Base-by-base conservation (phyloP, 1,284 basidiomycete genomes). In the Peniophora sp. region DNA sequence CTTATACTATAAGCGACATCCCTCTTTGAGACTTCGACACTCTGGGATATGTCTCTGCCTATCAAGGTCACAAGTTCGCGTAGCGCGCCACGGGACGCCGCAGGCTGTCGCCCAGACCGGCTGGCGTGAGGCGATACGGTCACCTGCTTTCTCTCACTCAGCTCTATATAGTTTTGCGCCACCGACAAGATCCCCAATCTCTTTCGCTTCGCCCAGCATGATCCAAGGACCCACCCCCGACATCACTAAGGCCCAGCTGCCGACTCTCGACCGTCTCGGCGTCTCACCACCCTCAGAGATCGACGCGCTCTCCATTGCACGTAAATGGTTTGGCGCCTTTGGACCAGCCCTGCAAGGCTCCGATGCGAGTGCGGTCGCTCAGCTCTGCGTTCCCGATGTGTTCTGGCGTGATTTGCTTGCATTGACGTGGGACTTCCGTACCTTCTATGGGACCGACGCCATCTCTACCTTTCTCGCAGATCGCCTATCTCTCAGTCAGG, bases 341-440 rank as follows among this genome's bases (percentile, higher is more conserved):
- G 5, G 19, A 3, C 9, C 23, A 10, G 23, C 19, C 10, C 19
- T 25, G 14, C n/a, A 20, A 16, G n/a, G 14, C 19, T 16, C 16
- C 12, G 44, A 45, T 22, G 44, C 44, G n/a, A 22, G 23, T 10
- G 44, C 20, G 44, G 9, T 45, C n/a, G 44, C 22, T 20, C n/a
- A 16, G 14, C 44, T 45, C 44, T 55, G 63, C 48, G 47, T 55
- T 14, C 57, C 60, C 8, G 59, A 63, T 47, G 58, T 58, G 3
- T 56, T 61, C 53, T 68, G 65, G 64, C 54, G 66, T 23, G 66
- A 68, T 54, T 59, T 59, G 36, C 53, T 65, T 27, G 55, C 61
- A 6, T 52, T 66, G 25, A 65, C 67, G 3, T 67, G 64, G 62
- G 61, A 63, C 44, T 64, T 65, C 54, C 64, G 67, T 43, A 67